Conservation (phyloP, 805 yeast genomes). For the Maudiozyma barnettii region DNA sequence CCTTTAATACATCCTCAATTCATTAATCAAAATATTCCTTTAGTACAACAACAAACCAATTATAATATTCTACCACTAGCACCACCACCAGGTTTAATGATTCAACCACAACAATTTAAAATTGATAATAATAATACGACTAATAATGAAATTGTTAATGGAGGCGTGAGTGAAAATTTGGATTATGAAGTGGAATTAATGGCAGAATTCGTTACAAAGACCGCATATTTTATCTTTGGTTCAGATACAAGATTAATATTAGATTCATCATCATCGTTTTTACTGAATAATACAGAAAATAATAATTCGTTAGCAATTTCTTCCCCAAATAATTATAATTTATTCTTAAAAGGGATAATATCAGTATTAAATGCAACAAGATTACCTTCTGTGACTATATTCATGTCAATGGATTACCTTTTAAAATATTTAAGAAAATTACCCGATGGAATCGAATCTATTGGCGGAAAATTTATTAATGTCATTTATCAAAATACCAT, state of each 20-base stretch:
- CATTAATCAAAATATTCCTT: not conserved
- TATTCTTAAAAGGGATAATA: slow-evolving; percentile 50
- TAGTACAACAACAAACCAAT: not conserved
- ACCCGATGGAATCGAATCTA: slow-evolving; percentile 26
- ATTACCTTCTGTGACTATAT: slow-evolving; percentile 70
- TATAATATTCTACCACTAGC: slow-evolving; percentile 6
- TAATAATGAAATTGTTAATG: slow-evolving; percentile 29
- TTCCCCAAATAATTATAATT: slow-evolving; percentile 19
- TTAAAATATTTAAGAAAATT: slow-evolving; percentile 46
- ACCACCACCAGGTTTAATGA: slow-evolving; percentile 19
- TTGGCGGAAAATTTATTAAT: slow-evolving; percentile 28
- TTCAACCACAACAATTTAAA: slow-evolving; percentile 6
- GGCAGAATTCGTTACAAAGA: slow-evolving; percentile 72
- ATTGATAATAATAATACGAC: slow-evolving; percentile 5
- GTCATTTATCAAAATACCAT: slow-evolving; percentile 48
- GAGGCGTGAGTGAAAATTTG: slow-evolving; percentile 69
- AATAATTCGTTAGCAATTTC: slow-evolving; percentile 16
- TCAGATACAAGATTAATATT: slow-evolving; percentile 23
- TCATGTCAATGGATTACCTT: slow-evolving; percentile 71
- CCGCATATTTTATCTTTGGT: slow-evolving; percentile 58
- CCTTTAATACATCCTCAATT: slow-evolving; percentile 5
- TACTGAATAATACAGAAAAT: not conserved
- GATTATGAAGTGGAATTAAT: slow-evolving; percentile 73
- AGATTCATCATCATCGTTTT: too few relatives aligned
- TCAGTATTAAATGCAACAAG: slow-evolving; percentile 80